Evolutionary conservation across 805 yeast genomes (phyloP).

Genomic region (Zygosaccharomyces siamensis): DNA sequence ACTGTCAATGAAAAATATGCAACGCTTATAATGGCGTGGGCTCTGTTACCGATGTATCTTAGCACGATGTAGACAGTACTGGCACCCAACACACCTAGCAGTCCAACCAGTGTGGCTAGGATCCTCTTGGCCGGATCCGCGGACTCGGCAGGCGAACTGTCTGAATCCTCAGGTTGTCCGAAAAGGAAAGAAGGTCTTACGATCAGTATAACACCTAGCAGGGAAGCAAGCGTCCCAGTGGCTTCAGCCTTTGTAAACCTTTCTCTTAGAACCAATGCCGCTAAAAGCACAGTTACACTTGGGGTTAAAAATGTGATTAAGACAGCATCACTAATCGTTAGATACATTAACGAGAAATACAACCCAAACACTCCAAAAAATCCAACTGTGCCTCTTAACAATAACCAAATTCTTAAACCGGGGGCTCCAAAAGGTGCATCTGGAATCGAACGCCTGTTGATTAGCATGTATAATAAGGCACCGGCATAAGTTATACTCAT

Average conservation of each 20-base stretch:
- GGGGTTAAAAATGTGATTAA: slow-evolving; percentile 78
- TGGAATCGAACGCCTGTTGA: slow-evolving; percentile 41
- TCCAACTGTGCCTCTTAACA: slow-evolving; percentile 66
- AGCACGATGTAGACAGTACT: slow-evolving; percentile 64
- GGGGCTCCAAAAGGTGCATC: slow-evolving; percentile 69
- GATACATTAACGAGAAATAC: slow-evolving; percentile 67
- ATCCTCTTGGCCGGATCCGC: slow-evolving; percentile 50
- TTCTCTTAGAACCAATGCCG: slow-evolving; percentile 64
- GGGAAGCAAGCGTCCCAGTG: slow-evolving; percentile 59
- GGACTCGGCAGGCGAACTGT: slow-evolving; percentile 39
- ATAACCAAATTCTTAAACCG: slow-evolving; percentile 48
- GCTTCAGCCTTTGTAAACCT: slow-evolving; percentile 62
- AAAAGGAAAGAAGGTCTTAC: slow-evolving; percentile 77
- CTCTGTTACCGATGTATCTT: slow-evolving; percentile 68
- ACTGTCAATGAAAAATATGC: slow-evolving; percentile 66
- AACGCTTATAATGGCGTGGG: slow-evolving; percentile 78
- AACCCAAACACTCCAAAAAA: slow-evolving; percentile 76
- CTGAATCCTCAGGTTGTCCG: slow-evolving; percentile 33
- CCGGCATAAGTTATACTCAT: slow-evolving; percentile 66
- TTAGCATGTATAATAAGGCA: slow-evolving; percentile 52
- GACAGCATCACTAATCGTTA: slow-evolving; percentile 76
- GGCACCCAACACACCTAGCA: slow-evolving; percentile 66
- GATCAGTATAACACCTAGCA: slow-evolving; percentile 71
- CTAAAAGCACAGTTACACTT: slow-evolving; percentile 66
- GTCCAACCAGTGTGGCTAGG: slow-evolving; percentile 58